phyloP scores from a whole-genome alignment of 768 basidiomycete genomes.

The Tricholoma saponaceum region DNA sequence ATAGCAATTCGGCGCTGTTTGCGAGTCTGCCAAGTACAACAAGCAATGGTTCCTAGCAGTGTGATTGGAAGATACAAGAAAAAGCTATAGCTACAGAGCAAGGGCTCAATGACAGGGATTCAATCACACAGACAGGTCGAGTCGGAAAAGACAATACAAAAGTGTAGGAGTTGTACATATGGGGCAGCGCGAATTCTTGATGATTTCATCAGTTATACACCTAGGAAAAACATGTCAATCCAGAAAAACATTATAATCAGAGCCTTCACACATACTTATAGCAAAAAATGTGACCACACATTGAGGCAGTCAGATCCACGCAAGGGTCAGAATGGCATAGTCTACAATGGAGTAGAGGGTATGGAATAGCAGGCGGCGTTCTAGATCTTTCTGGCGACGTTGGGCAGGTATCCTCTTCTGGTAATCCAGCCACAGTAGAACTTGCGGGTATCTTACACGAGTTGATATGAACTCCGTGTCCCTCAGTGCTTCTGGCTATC shows the following conservation, averaged over 20 bases:
- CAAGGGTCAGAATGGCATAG: constrained; percentile 45
- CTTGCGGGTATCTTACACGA: background rate
- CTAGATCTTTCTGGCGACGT: background rate
- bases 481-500: background rate
- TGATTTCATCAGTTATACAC: constrained; percentile 49
- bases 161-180: constrained; percentile 47
- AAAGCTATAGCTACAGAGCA: background rate
- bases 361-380: constrained; percentile 1
- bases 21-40: too few relatives aligned
- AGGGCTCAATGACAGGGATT: background rate
- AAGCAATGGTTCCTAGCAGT: background rate
- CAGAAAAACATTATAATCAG: background rate
- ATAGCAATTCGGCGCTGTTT: too few relatives aligned
- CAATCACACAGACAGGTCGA: constrained; percentile 31
- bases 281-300: constrained; percentile 65
- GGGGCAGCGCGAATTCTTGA: constrained; percentile 45
- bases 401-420: background rate
- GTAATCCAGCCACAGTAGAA: background rate
- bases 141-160: constrained; percentile 51
- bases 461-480: background rate
- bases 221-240: constrained; percentile 23
- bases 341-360: constrained; percentile 41
- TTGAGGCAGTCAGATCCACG: constrained; percentile 51
- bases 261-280: constrained; percentile 34
- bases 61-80: background rate